Percentiles rank a stretch among this genome's conserved stretches.
Evolutionary conservation across 192 early-diverging fungal genomes (phyloP).

Genomic region (Umbelopsis sp.): DNA sequence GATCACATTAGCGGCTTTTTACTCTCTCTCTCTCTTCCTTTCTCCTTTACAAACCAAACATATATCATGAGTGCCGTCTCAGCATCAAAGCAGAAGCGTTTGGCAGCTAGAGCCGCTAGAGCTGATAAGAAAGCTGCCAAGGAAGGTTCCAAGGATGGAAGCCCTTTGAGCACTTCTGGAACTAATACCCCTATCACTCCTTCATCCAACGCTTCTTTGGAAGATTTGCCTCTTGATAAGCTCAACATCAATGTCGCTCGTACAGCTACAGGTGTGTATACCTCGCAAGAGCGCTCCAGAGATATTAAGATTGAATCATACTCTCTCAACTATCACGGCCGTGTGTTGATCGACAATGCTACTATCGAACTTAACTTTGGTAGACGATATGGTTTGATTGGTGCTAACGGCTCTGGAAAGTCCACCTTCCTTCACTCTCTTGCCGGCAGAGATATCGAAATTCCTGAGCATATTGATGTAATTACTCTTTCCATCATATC

Average conservation of each 20-base stretch:
- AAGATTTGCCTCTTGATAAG: conserved; percentile 52
- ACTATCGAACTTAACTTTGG: conserved; percentile 98
- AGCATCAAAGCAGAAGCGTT: conserved; percentile 79
- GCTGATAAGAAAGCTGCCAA: conserved; percentile 14
- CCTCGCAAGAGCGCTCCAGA: conserved; percentile 85
- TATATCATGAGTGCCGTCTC: conserved; percentile 47
- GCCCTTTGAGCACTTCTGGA: conserved; percentile 27
- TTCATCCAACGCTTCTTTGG: conserved; percentile 37
- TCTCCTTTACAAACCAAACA: background rate
- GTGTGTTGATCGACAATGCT: conserved; percentile 91
- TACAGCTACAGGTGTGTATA: conserved; percentile 88
- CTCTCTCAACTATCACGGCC: conserved; percentile 92
- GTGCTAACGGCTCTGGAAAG: conserved; percentile 90
- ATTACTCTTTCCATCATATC: too few species aligned
- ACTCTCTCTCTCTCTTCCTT: conserved; percentile 15
- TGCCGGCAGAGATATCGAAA: conserved; percentile 90
- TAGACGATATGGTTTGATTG: conserved; percentile 89
- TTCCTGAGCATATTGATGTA: conserved; percentile 96
- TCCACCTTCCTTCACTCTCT: conserved; percentile 94
- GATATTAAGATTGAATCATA: conserved; percentile 97
- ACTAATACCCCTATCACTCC: conserved; percentile 39
- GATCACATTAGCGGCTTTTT: background rate
- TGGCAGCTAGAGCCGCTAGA: conserved; percentile 66
- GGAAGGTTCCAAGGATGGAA: conserved; percentile 46
- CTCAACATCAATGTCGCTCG: conserved; percentile 77